Base-by-base conservation (phyloP, 2,329 filamentous ascomycete species). In the Claviceps pazoutovae region DNA sequence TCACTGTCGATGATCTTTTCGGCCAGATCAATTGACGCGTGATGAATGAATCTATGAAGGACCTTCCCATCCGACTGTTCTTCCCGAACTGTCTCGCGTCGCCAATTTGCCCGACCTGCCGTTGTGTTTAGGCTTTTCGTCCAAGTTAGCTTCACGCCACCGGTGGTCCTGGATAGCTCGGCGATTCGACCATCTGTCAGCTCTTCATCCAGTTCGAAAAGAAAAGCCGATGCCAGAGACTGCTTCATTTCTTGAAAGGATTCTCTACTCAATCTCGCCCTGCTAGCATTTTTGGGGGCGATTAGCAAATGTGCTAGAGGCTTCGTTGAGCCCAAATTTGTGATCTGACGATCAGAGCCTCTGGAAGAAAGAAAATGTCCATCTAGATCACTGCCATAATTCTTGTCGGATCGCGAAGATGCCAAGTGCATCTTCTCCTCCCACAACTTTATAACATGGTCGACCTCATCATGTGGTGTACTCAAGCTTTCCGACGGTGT, bases 1-100 rank as follows among this genome's bases (percentile, higher is more conserved):
- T 86, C 80, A 60, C 84, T 78, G 62, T 88, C 82, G 55, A 97
- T 89, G 46, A 96, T 83, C 64, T 94, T 95, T 51, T 87, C 82
- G 0, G 90, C 88, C 2, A 97, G 79, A 64, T 97, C 90, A 61
- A 97, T 95, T 16, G 75, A 80, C 9, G 88, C 88, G 64, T 91
- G 81, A 58, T 78, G 75, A 17, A 69, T 68, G 58, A 74, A 63
- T 13, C 59, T 56, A 9, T 57, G 62, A 2, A 60, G 57, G 16
- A 60, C 60, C 11, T 57, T 55, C 16, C 59, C 60, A 19, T 58
- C 62, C 1, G 51, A 50, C 30, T 58, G 49, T 50, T 60, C 63
- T 49, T 62, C 63, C 56, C 67, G 69, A 14, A 74, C 64, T 13
- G 74, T 76, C 60, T 83, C 82, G 21, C 79, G 74, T 57, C 76